A percentile compares a stretch with the other conserved stretches of the same genome.
phyloP scores from a whole-genome alignment of 2,329 filamentous ascomycete genomes.

The Aphanoascus verrucosus region DNA sequence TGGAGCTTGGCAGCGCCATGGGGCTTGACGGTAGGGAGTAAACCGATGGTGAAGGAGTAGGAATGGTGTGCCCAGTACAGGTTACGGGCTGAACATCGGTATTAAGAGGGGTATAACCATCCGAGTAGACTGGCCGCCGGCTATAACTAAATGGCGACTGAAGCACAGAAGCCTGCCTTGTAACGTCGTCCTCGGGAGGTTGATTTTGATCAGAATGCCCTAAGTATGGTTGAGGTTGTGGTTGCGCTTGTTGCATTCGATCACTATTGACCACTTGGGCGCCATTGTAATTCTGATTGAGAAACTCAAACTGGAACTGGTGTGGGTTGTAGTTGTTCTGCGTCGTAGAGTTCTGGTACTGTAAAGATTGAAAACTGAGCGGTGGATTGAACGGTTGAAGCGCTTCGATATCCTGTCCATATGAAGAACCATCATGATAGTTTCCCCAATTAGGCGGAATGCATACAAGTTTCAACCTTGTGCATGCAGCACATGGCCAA shows the following conservation, averaged over 20 bases:
- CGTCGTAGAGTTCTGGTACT: background rate
- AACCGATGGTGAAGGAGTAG: slow-evolving; percentile 4
- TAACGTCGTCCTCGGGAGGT: slow-evolving; percentile 26
- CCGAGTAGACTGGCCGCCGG: background rate
- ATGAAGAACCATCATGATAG: background rate
- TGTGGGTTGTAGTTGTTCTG: background rate
- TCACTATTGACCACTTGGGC: slow-evolving; percentile 21
- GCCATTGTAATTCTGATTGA: slow-evolving; percentile 19
- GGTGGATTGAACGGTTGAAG: background rate
- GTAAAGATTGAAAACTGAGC: background rate
- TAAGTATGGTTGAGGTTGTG: slow-evolving; percentile 27
- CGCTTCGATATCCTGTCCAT: background rate
- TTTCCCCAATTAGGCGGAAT: slow-evolving; percentile 58
- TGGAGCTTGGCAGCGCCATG: slow-evolving; percentile 28
- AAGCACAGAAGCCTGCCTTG: slow-evolving; percentile 9
- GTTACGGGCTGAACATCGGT: background rate
- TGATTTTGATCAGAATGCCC: slow-evolving; percentile 21
- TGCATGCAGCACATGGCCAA: slow-evolving; percentile 93
- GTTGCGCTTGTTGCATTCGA: slow-evolving; percentile 22
- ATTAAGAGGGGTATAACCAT: slow-evolving; percentile 1
- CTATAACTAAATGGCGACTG: background rate
- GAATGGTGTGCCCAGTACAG: background rate
- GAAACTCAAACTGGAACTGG: slow-evolving; percentile 2
- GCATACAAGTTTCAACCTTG: slow-evolving; percentile 83
- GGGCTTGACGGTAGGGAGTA: slow-evolving; percentile 1